A percentile compares a stretch with the other conserved stretches of the same genome.
phyloP scores from a whole-genome alignment of 1,139 yeast genomes.

The Blastobotrys niveus region DNA sequence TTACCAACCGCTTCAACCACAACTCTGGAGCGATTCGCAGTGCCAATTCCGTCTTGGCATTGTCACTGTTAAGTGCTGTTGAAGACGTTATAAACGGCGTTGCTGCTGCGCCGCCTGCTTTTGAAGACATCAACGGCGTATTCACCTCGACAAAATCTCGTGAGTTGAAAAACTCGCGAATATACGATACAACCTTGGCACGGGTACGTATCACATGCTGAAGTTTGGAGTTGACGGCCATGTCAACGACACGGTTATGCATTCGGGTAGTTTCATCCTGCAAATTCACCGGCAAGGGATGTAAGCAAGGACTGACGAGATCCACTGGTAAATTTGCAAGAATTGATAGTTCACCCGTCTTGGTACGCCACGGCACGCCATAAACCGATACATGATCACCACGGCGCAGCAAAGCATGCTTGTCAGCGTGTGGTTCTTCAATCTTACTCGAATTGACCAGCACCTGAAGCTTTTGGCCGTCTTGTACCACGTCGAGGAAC shows the following conservation, averaged over 20 bases:
- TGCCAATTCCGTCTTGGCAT: conserved; percentile 39
- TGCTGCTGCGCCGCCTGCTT: conserved; percentile 85
- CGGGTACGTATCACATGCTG: conserved; percentile 49
- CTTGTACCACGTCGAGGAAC: conserved; percentile 64
- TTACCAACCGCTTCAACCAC: conserved; percentile 78
- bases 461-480: conserved; percentile 49
- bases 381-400: conserved; percentile 66
- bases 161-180: conserved; percentile 52
- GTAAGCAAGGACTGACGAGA: conserved; percentile 63
- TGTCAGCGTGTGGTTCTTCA: conserved; percentile 21
- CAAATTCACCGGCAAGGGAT: conserved; percentile 61
- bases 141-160: conserved; percentile 74
- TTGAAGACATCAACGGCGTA: conserved; percentile 72
- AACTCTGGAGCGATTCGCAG: conserved; percentile 91
- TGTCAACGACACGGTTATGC: conserved; percentile 67
- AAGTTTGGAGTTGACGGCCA: conserved; percentile 53
- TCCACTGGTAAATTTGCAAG: conserved; percentile 47
- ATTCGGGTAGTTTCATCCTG: conserved; percentile 53
- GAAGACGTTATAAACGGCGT: conserved; percentile 65
- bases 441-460: conserved; percentile 52
- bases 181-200: conserved; percentile 46
- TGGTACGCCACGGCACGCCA: conserved; percentile 72
- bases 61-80: conserved; percentile 40
- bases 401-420: conserved; percentile 47
- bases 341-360: conserved; percentile 72